Evolutionary conservation across 495 filamentous ascomycete genomes (phyloP), one percentile per base, ranked within the genome.

Genomic region (Immersiella caudata): DNA sequence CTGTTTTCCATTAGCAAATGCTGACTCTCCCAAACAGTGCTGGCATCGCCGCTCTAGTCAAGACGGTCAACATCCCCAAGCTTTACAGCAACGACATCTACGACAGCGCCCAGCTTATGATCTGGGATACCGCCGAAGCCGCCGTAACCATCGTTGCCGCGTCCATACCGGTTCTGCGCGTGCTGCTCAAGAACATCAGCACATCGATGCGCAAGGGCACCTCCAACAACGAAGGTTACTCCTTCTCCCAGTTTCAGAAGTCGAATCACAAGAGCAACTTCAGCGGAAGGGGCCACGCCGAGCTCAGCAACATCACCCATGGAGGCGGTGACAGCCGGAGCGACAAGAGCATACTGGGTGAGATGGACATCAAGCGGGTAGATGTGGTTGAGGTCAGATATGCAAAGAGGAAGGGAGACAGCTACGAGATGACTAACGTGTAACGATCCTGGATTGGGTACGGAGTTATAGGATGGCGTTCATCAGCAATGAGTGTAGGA

Each of bases 111-210:
- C 50, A 52, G n/a, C 69, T 71, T 29, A 61, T 71, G 49, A 65
- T 69, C 26, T 70, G 68, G 70, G 71, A 65, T 29, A 66, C 65
- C 26, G 71, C 70, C n/a, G 73, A 77, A 59, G 52, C 62, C 7
- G 49, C 70, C 14, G 62, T 65, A 24, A 75, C 71, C 25, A 75
- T 77, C 59, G 68, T 75, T 22, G 75, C 73, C 8, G 75, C 75
- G 6, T 71, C 64, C 7, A 75, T 76, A 21, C 75, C 75, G 1
- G 63, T 72, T 16, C 56, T 76, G 35, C 73, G 75, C n/a, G 69
- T 69, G 12, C 62, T 73, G 24, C 40, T 75, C 59, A 66, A 62
- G 25, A 71, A 56, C 64, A 69, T 49, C 4, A 51, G 36, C 24
- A 62, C 59, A 35, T 22, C 33, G 59, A 35, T 24, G 35, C 33